A percentile compares a stretch with the other conserved stretches of the same genome.
These are phyloP conservation scores for Actinomortierella ambigua DNA, from an alignment of 371 early-diverging fungal genomes.

Conservation along the genomic window DNA sequence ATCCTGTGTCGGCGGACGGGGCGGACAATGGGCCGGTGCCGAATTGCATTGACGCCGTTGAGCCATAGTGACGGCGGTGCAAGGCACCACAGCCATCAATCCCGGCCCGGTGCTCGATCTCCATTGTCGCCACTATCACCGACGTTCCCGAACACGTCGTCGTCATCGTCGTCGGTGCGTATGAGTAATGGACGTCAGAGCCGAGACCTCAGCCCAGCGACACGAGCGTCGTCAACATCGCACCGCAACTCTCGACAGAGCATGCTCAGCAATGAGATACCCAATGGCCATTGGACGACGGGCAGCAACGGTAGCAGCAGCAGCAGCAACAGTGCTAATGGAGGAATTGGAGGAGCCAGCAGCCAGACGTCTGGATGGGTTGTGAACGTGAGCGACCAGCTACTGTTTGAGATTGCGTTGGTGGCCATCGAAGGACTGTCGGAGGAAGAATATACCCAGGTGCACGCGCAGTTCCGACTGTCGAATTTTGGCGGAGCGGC, in stretches of 20 bases:
- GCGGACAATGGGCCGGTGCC: constrained; percentile 53
- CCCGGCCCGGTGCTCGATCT: neutral
- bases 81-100: no score
- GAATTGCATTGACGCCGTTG: constrained; percentile 55
- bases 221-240: neutral
- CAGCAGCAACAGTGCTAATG: constrained; percentile 4
- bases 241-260: no score
- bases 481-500: constrained; percentile 61
- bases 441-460: constrained; percentile 73
- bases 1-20: constrained; percentile 67
- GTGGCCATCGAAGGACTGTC: constrained; percentile 69
- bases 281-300: neutral
- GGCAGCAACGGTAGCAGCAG: constrained; percentile 7
- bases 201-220: neutral
- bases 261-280: no score
- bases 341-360: neutral
- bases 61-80: constrained; percentile 23
- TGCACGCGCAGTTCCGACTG: constrained; percentile 81
- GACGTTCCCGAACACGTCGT: constrained; percentile 15
- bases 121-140: constrained; percentile 28
- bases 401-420: constrained; percentile 77
- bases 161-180: neutral
- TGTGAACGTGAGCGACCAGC: constrained; percentile 53
- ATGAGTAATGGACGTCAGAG: no score
- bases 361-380: no score